Base-by-base conservation (phyloP, 106 monocot genomes). In the Vanilla planifolia region DNA sequence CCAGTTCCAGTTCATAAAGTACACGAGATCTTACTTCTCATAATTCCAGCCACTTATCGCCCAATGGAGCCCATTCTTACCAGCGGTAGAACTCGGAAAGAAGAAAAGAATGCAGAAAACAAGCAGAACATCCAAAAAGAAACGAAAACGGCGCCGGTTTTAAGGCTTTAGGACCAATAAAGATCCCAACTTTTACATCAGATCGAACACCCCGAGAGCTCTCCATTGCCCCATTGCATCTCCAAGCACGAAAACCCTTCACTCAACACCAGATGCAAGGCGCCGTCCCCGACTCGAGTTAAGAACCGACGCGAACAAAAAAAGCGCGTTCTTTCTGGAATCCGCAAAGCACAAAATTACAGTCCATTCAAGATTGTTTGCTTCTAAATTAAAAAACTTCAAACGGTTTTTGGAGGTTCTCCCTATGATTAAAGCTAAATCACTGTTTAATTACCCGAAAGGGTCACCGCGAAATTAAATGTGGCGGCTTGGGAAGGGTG, bases 61-160 rank as follows among this genome's bases (percentile, higher is more conserved):
- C 35, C 34, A 57, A 57, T 57, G 57, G 57, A 57, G 57, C 57
- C 57, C 57, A 57, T 57, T 34, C 57, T 57, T 57, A 34, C 33
- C 32, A 14, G 19, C 16, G 5, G 0, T 16, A 33, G 33, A 34
- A 57, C 57, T 57, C 33, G 28, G 34, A 9, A 21, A 11, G 30
- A n/a, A 28, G 16, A 57, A 35, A 26, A 57, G 17, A 34, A 57
- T 57, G 19, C 34, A 57, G 57, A 35, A 57, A 53, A 14, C 28
- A 27, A 52, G 33, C 34, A 1, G 26, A 35, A 57, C 2, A 20
- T 2, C n/a, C 21, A 2, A 46, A 46, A 46, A 46, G 21, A 21
- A 48, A 48, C 4, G 25, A 10, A 23, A 25, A 4, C 2, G 24
- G 53, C n/a, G 7, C 51, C 32, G 30, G 11, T 5, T 8, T 19